Conservation (phyloP, 768 basidiomycete species). For the Lactarius evosmus region DNA sequence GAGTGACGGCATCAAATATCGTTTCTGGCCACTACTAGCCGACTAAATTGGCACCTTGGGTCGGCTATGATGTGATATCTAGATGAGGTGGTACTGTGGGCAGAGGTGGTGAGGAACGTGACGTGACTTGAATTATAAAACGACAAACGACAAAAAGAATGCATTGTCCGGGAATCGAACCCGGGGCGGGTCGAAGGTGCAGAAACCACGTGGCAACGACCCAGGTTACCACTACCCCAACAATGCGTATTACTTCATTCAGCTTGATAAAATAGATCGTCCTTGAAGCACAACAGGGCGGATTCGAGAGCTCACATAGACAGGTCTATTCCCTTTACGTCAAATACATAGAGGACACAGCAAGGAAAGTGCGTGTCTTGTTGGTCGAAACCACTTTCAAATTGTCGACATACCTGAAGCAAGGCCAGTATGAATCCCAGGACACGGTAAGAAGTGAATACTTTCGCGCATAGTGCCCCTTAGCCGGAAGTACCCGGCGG, state of each 20-base stretch:
- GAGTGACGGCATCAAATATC: too few species aligned
- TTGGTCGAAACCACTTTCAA: slow-evolving; percentile 40
- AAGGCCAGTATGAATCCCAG: slow-evolving; percentile 52
- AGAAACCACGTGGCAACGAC: slow-evolving; percentile 24
- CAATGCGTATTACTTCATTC: slow-evolving; percentile 13
- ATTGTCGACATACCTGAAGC: slow-evolving; percentile 55
- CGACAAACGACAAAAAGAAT: background rate
- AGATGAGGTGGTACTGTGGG: too few species aligned
- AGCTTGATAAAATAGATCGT: too few species aligned
- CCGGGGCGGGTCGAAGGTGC: slow-evolving; percentile 25
- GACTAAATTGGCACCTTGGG: too few species aligned
- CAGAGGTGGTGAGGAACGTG: too few species aligned
- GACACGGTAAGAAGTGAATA: background rate
- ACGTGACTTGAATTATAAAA: background rate
- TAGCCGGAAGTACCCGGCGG: too few species aligned
- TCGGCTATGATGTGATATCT: too few species aligned
- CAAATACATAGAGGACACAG: slow-evolving; percentile 43
- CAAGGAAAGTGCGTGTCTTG: slow-evolving; percentile 53
- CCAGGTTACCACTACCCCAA: slow-evolving; percentile 31
- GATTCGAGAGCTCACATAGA: too few species aligned
- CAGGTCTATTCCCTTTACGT: slow-evolving; percentile 16
- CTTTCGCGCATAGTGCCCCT: too few species aligned
- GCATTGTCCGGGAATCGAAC: slow-evolving; percentile 27
- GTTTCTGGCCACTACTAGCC: too few species aligned
- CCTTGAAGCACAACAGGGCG: too few species aligned